phyloP scores from a whole-genome alignment of 768 basidiomycete genomes.

The Fomitopsis serialis region DNA sequence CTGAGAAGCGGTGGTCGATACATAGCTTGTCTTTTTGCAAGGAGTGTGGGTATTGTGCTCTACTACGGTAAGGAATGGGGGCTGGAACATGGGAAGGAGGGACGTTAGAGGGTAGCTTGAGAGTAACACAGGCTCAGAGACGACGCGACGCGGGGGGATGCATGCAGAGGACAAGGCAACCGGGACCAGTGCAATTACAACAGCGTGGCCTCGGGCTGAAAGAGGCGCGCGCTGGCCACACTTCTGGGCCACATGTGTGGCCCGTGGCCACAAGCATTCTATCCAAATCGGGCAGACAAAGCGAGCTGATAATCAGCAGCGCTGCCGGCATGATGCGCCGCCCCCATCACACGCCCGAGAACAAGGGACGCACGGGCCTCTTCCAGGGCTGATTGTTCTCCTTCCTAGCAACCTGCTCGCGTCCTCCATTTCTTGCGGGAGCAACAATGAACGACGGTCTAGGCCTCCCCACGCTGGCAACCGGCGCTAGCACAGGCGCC shows the following conservation, averaged over 20 bases:
- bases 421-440: background rate
- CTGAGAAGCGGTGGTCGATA: too few species aligned
- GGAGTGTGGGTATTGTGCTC: too few species aligned
- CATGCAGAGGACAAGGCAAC: background rate
- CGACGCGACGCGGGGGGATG: background rate
- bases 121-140: background rate
- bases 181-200: background rate
- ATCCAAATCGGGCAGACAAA: background rate
- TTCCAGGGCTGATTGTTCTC: background rate
- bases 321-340: background rate
- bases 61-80: too few species aligned
- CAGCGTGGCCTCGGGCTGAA: background rate
- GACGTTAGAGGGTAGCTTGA: too few species aligned
- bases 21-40: too few species aligned
- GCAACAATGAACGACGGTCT: too few species aligned
- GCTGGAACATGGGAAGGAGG: too few species aligned
- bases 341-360: background rate
- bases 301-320: background rate
- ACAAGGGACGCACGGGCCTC: background rate
- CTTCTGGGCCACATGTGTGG: background rate
- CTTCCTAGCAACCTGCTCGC: background rate
- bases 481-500: too few species aligned
- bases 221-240: background rate
- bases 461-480: too few species aligned
- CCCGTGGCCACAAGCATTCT: background rate